A percentile compares a stretch with the other conserved stretches of the same genome.
Conservation (phyloP, 2,329 filamentous ascomycete species). For the Monilinia fructigena region DNA sequence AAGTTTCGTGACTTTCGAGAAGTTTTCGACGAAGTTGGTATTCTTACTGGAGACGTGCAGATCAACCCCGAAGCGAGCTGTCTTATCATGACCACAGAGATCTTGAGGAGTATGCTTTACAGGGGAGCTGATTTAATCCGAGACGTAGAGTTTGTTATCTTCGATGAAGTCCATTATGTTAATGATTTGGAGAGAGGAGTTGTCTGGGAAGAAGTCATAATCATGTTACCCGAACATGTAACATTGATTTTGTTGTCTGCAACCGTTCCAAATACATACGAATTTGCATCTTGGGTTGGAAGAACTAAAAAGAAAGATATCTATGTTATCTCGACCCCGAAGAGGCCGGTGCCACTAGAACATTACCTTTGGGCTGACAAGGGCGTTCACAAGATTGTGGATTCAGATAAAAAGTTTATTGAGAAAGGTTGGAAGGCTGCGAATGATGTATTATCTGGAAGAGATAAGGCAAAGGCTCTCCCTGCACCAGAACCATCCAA, state of each 20-base stretch:
- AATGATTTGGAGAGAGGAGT: slow-evolving; percentile 95
- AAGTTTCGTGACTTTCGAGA: slow-evolving; percentile 95
- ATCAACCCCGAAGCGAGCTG: slow-evolving; percentile 97
- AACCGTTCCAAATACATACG: slow-evolving; percentile 94
- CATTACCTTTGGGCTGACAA: slow-evolving; percentile 97
- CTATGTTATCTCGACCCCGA: slow-evolving; percentile 96
- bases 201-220: slow-evolving; percentile 99
- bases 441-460: slow-evolving; percentile 76
- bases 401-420: slow-evolving; percentile 85
- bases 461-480: slow-evolving; percentile 67
- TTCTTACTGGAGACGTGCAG: slow-evolving; percentile 95
- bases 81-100: slow-evolving; percentile 99
- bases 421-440: slow-evolving; percentile 95
- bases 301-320: slow-evolving; percentile 98
- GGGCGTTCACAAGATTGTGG: slow-evolving; percentile 90
- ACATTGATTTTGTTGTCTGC: slow-evolving; percentile 93
- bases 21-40: slow-evolving; percentile 92
- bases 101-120: slow-evolving; percentile 96
- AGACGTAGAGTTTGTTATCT: slow-evolving; percentile 98
- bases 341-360: slow-evolving; percentile 89
- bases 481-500: slow-evolving; percentile 39
- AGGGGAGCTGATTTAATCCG: slow-evolving; percentile 91
- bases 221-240: slow-evolving; percentile 97
- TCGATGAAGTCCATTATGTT: slow-evolving; percentile 98
- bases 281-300: slow-evolving; percentile 98